phyloP scores from a whole-genome alignment of 2,329 filamentous ascomycete species.

The Fusarium coicis region DNA sequence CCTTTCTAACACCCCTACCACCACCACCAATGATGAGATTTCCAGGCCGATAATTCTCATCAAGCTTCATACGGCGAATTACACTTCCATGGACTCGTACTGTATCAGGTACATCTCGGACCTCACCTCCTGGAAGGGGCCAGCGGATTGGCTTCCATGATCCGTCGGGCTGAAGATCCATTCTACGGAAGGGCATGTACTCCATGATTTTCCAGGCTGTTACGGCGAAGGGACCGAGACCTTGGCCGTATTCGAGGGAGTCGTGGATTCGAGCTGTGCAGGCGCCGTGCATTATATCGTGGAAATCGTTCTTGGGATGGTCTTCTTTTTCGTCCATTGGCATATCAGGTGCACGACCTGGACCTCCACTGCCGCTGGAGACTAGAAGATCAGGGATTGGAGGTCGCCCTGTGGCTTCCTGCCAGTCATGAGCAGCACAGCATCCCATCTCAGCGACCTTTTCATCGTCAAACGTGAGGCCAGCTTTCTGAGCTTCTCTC shows the following conservation, averaged over 20 bases:
- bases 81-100: constrained; percentile 80
- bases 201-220: constrained; percentile 82
- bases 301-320: constrained; percentile 56
- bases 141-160: constrained; percentile 84
- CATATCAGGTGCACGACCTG: constrained; percentile 31
- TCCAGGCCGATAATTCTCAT: constrained; percentile 76
- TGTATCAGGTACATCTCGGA: constrained; percentile 77
- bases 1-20: constrained; percentile 72
- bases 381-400: constrained; percentile 48
- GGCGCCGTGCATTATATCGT: constrained; percentile 67
- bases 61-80: constrained; percentile 73
- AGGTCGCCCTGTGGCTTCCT: constrained; percentile 15
- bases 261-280: constrained; percentile 72
- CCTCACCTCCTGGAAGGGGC: constrained; percentile 82
- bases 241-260: constrained; percentile 72
- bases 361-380: constrained; percentile 33
- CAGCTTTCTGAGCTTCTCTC: constrained; percentile 67
- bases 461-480: constrained; percentile 74
- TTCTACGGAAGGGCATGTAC: constrained; percentile 81
- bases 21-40: constrained; percentile 85
- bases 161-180: constrained; percentile 79
- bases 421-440: constrained; percentile 20
- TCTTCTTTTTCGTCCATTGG: constrained; percentile 41
- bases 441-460: constrained; percentile 77
- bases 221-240: constrained; percentile 66